These are phyloP conservation scores for Lichtheimia ornata DNA, from an alignment of 371 early-diverging fungal genomes.

Conservation along the genomic window DNA sequence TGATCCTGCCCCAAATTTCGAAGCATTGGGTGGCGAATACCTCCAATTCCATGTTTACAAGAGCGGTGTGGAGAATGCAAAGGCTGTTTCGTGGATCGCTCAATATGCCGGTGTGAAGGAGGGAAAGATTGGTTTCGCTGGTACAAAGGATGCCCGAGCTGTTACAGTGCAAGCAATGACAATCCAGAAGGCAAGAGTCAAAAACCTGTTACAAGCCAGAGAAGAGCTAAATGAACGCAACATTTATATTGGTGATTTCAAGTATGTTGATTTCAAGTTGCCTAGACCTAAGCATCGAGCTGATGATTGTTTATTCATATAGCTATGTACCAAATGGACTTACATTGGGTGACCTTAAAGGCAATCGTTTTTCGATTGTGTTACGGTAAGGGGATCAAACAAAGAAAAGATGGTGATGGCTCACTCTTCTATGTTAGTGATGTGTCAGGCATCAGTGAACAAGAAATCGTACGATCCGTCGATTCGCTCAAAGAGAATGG, in stretches of 20 bases:
- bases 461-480: conserved; percentile 59
- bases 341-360: conserved; percentile 81
- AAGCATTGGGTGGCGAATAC: conserved; percentile 68
- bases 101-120: conserved; percentile 40
- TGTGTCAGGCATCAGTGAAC: conserved; percentile 38
- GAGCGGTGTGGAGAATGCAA: conserved; percentile 89
- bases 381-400: conserved; percentile 52
- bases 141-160: conserved; percentile 98
- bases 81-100: conserved; percentile 67
- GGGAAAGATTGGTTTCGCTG: conserved; percentile 83
- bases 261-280: conserved; percentile 35
- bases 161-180: conserved; percentile 93
- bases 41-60: conserved; percentile 87
- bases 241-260: conserved; percentile 78
- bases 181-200: conserved; percentile 63
- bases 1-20: conserved; percentile 21
- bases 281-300: background rate
- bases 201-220: conserved; percentile 58
- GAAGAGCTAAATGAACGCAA: conserved; percentile 50
- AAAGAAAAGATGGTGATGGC: background rate
- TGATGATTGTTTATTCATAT: background rate
- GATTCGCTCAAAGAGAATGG: conserved; percentile 67
- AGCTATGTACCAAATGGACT: conserved; percentile 47
- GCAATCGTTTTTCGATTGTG: conserved; percentile 89
- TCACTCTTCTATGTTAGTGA: conserved; percentile 20